Evolutionary conservation across 2,329 filamentous ascomycete species (phyloP), one percentile per base, ranked within the genome.

Genomic region (Penicillium polonicum): DNA sequence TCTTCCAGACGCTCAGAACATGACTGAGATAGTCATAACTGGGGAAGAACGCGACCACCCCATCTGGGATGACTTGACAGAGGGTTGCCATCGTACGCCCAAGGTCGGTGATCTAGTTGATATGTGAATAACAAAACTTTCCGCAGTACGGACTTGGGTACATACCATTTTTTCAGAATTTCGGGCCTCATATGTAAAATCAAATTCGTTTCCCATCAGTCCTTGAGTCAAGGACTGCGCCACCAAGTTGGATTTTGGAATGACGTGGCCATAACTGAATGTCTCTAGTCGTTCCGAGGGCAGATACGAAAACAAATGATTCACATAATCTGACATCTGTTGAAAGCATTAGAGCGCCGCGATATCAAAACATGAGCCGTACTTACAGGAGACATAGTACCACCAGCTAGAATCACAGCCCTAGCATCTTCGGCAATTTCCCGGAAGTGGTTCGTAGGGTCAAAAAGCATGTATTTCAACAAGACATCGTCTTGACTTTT

Each of bases 41-140:
- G 1, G 94, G 92, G 66, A 99, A 97, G 79, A 99, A 99, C 0
- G 92, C 87, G 0, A 99, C 91, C 1, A 97, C 84, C 2, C 94
- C 94, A 65, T 97, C 92, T 0, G 91, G 91, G 0, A 97, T 89
- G 5, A 85, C 78, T 7, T 83, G 81, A 65, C 89, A 90, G 5
- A 94, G 80, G 51, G 88, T 87, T 2, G 91, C 72, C 8, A 99
- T 79, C 0, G 89, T 84, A 29, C 85, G 74, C 0, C 92, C 94
- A 0, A 97, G 83, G 55, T 92, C 87, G 42, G 79, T 76, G 52
- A 95, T 86, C 74, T 82, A 36, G 10, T 17, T 21, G 3, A 53
- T 48, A 41, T 23, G 51, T 62, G 38, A 61, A 50, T 36, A 36
- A 49, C 15, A 50, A 50, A n/a, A 21, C 21, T 42, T 9, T 33